These are phyloP conservation scores for Haematococcus lacustris DNA, from an alignment of 139 green algal species.

Conservation along the genomic window DNA sequence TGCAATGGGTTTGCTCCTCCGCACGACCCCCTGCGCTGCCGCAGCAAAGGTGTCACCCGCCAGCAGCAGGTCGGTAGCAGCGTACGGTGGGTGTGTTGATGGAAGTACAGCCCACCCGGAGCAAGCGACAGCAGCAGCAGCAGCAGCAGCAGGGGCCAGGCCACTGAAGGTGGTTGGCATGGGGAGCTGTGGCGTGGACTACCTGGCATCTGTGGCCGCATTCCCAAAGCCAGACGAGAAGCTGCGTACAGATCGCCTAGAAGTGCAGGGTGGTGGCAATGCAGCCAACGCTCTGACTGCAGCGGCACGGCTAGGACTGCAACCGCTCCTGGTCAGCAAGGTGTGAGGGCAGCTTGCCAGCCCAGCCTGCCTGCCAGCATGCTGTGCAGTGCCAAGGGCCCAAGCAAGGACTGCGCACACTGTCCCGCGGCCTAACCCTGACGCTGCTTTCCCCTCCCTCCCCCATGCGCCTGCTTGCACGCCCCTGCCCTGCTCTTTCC, in stretches of 20 bases:
- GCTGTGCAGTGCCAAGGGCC: too few species aligned
- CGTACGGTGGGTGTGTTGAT: constrained; percentile 14
- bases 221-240: constrained; percentile 89
- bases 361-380: too few species aligned
- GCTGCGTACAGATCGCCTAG: constrained; percentile 74
- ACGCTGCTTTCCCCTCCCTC: neutral
- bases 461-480: neutral
- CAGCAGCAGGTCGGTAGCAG: too few species aligned
- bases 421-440: too few species aligned
- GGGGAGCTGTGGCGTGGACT: constrained; percentile 80
- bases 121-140: too few species aligned
- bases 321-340: constrained; percentile 73
- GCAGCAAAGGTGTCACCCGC: too few species aligned
- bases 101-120: constrained; percentile 5
- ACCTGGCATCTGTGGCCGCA: constrained; percentile 73
- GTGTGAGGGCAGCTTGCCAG: constrained; percentile 6
- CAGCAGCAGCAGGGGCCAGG: too few species aligned
- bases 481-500: constrained; percentile 6
- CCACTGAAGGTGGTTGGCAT: constrained; percentile 75
- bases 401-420: too few species aligned
- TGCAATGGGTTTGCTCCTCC: too few species aligned
- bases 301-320: constrained; percentile 74
- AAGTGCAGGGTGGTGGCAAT: constrained; percentile 91
- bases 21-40: too few species aligned
- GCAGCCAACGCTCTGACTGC: constrained; percentile 90